Conservation (phyloP, 768 basidiomycete species). For the Suillus luteus region DNA sequence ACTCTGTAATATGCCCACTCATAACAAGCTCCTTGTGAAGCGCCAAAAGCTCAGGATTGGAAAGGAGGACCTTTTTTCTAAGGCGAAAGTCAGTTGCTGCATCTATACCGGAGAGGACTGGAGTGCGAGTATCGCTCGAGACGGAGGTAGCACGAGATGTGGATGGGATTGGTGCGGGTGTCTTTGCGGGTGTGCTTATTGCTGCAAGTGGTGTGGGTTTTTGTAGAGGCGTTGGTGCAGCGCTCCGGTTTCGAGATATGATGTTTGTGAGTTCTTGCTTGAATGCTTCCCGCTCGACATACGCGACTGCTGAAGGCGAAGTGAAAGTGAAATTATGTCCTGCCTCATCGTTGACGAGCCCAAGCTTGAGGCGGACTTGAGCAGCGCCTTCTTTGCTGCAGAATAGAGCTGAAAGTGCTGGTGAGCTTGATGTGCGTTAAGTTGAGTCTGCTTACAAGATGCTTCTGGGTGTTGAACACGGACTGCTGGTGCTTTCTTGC, state of each 20-base stretch:
- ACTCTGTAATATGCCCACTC: constrained; percentile 81
- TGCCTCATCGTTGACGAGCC: constrained; percentile 63
- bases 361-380: constrained; percentile 78
- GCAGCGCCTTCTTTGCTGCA: constrained; percentile 84
- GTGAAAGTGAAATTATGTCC: constrained; percentile 86
- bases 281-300: constrained; percentile 77
- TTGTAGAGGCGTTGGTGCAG: constrained; percentile 25
- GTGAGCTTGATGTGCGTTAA: constrained; percentile 6
- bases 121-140: constrained; percentile 52
- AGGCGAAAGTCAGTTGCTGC: constrained; percentile 69
- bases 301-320: constrained; percentile 62
- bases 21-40: constrained; percentile 91
- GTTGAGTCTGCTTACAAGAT: constrained; percentile 49
- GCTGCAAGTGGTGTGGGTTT: constrained; percentile 28
- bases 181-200: constrained; percentile 30
- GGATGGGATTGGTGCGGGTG: constrained; percentile 43
- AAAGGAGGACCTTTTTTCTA: constrained; percentile 76
- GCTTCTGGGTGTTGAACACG: constrained; percentile 62
- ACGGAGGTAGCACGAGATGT: constrained; percentile 67
- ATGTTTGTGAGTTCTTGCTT: constrained; percentile 77
- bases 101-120: constrained; percentile 58
- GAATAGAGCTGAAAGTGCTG: constrained; percentile 59
- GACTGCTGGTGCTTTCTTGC: constrained; percentile 63
- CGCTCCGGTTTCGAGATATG: constrained; percentile 69
- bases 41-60: constrained; percentile 73